Evolutionary conservation across 106 monocot genomes (phyloP), one percentile per base, ranked within the genome.

Genomic region (Apostasia shenzhenica): DNA sequence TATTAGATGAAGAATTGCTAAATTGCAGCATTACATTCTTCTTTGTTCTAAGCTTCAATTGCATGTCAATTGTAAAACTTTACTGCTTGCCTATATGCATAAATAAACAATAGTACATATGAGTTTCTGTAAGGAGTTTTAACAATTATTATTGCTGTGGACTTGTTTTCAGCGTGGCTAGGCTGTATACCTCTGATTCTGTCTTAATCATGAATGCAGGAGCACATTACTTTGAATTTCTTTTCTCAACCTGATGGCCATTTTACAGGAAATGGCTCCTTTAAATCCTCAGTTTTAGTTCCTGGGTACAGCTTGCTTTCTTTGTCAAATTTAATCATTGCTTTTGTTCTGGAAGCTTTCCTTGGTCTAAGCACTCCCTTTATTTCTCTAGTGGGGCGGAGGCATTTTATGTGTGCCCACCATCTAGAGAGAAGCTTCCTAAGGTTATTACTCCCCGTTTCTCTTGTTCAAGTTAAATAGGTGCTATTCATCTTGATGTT

Each of bases 181-280:
- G 4, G 9, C 41, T 60, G 41, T 41, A 60, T 60, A 4, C 2
- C 63, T n/a, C n/a, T 45, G 9, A 63, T 56, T 54, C 4, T 69
- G 41, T 10, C 39, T 44, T 78, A 41, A 50, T 13, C 43, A 47
- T 77, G 56, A 79, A 71, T 88, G 77, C 87, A 95, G 91, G 91
- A 95, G 48, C 68, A 71, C 69, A 81, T 88, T 74, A 83, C 80
- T 47, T 81, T 95, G 80, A 86, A 68, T 63, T 95, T 91, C 75
- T 95, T 83, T 75, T 80, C 91, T 76, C 53, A 88, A 74, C 94
- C 94, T 72, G 94, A 95, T 88, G 94, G 94, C 49, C 78, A 80
- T 13, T 67, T 88, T 69, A 80, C 79, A 54, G 91, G 88, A 52
- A 80, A 83, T 77, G 75, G 83, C 48, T 49, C 64, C 51, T 95